Evolutionary conservation across 179 eudicot species (phyloP).

Genomic region (Beta corolliflora): DNA sequence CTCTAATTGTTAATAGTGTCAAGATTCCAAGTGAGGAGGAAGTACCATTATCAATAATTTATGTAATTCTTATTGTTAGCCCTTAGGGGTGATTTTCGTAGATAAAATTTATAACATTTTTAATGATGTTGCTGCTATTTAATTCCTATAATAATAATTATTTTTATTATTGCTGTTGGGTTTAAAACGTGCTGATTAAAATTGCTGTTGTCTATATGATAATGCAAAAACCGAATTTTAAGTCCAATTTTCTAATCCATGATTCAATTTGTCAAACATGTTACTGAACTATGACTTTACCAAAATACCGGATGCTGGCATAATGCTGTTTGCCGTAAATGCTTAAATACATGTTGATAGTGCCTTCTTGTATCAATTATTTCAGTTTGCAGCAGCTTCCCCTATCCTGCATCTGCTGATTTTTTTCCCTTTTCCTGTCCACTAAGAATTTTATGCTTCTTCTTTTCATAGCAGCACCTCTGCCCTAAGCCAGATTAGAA

Average conservation of each 20-base stretch:
- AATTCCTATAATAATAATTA: too few relatives aligned
- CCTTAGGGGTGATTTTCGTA: too few relatives aligned
- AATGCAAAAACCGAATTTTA: background rate
- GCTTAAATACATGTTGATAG: background rate
- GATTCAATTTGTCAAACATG: background rate
- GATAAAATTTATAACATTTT: too few relatives aligned
- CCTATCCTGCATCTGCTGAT: background rate
- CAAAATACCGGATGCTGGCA: background rate
- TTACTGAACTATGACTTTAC: background rate
- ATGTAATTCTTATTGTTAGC: too few relatives aligned
- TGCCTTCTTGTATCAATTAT: too few relatives aligned
- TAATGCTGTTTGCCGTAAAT: too few relatives aligned
- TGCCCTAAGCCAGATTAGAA: constrained; percentile 45
- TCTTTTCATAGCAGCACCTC: constrained; percentile 46
- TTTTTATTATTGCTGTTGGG: background rate
- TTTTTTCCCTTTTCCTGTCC: too few relatives aligned
- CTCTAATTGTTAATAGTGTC: too few relatives aligned
- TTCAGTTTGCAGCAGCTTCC: background rate
- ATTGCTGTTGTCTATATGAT: background rate
- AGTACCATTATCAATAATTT: too few relatives aligned
- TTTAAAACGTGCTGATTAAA: background rate
- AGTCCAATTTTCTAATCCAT: background rate
- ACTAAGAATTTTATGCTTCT: background rate
- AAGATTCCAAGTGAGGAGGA: too few relatives aligned
- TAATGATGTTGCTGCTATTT: too few relatives aligned